Percentiles rank a stretch among this genome's conserved stretches.
phyloP scores from a whole-genome alignment of 2,329 filamentous ascomycete genomes.

The Alternaria gansuensis region DNA sequence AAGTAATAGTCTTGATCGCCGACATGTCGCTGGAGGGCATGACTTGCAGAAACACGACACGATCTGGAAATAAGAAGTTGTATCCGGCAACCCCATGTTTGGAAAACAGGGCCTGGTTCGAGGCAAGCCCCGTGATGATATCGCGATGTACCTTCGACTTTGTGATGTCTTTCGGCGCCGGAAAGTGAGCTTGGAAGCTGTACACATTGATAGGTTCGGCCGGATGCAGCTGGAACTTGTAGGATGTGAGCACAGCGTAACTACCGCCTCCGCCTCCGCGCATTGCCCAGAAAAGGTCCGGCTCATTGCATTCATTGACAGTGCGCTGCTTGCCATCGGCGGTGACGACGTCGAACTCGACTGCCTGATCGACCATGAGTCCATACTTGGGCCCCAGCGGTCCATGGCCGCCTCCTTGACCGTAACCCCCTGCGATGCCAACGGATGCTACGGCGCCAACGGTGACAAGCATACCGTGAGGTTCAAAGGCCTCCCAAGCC shows the following conservation, averaged over 20 bases:
- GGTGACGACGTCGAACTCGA: conserved; percentile 50
- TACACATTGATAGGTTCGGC: conserved; percentile 49
- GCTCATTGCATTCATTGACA: conserved; percentile 48
- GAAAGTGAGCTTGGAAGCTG: conserved; percentile 47
- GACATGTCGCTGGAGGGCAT: conserved; percentile 39
- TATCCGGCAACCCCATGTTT: conserved; percentile 47
- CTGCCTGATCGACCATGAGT: conserved; percentile 50
- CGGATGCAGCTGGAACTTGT: conserved; percentile 50
- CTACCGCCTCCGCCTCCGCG: conserved; percentile 51
- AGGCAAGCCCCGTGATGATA: conserved; percentile 43
- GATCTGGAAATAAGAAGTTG: conserved; percentile 47
- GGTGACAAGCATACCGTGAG: conserved; percentile 45
- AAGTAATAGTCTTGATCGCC: conserved; percentile 39
- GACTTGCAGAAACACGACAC: conserved; percentile 47
- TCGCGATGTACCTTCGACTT: conserved; percentile 46
- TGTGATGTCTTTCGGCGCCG: conserved; percentile 37
- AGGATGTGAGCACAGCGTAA: conserved; percentile 48
- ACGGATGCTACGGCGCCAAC: conserved; percentile 56
- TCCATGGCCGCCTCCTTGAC: conserved; percentile 64
- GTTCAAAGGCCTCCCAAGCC: conserved; percentile 50
- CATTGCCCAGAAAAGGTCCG: conserved; percentile 52
- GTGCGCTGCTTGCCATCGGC: conserved; percentile 44
- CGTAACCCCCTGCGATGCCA: conserved; percentile 58
- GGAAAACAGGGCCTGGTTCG: conserved; percentile 44
- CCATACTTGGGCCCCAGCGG: conserved; percentile 60